These are phyloP conservation scores for Leccinum fibrillosum DNA, from an alignment of 768 basidiomycete species.

Conservation along the genomic window DNA sequence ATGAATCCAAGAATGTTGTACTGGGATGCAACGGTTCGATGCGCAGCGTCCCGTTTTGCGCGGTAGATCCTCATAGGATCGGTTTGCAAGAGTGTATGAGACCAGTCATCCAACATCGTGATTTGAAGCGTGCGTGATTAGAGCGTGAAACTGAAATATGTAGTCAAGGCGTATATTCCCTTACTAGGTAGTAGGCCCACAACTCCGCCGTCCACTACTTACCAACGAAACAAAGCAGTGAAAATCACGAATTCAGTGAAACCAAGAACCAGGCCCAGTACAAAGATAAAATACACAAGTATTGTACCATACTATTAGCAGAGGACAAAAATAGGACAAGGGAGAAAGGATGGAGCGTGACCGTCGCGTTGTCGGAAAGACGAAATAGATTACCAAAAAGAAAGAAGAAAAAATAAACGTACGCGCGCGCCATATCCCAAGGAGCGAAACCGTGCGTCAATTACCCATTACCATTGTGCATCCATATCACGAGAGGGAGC, in stretches of 20 bases:
- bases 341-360: not conserved
- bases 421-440: not conserved
- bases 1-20: constrained; percentile 96
- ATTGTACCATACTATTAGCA: not conserved
- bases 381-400: not conserved
- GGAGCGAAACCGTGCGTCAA: not conserved
- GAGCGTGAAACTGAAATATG: not conserved
- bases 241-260: not conserved
- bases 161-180: not conserved
- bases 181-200: too few species aligned
- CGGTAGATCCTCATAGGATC: constrained; percentile 90
- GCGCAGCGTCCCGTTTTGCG: constrained; percentile 66
- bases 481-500: not conserved
- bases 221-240: not conserved
- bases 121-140: not conserved
- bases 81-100: constrained; percentile 32
- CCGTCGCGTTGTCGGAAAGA: not conserved
- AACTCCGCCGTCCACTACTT: not conserved
- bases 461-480: not conserved
- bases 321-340: not conserved
- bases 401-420: not conserved
- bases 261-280: not conserved
- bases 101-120: constrained; percentile 37
- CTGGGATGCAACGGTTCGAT: constrained; percentile 69
- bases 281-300: not conserved